Percentiles rank a stretch among this genome's conserved stretches.
These are phyloP conservation scores for Arabis alpina DNA, from an alignment of 345 rosid species.

Conservation along the genomic window DNA sequence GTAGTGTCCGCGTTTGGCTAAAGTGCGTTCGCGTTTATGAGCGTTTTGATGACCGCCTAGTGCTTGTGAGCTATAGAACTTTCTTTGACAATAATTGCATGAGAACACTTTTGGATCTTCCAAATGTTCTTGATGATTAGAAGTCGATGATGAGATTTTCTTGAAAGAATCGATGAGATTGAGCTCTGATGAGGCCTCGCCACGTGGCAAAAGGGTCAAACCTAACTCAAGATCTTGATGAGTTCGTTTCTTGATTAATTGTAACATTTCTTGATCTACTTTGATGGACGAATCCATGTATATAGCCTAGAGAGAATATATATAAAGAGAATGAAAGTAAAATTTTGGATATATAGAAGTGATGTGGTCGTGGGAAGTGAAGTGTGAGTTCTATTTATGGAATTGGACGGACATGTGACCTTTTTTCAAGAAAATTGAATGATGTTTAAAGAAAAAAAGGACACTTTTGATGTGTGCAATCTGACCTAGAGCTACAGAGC, in stretches of 20 bases:
- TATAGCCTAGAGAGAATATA: constrained; percentile 25
- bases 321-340: constrained; percentile 26
- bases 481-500: constrained; percentile 47
- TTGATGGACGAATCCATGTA: constrained; percentile 32
- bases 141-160: constrained; percentile 25
- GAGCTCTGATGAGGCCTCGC: constrained; percentile 47
- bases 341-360: constrained; percentile 28
- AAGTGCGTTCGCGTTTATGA: constrained; percentile 84
- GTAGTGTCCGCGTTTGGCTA: constrained; percentile 73
- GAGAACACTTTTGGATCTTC: constrained; percentile 71
- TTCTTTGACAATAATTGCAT: constrained; percentile 89
- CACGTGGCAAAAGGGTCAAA: constrained; percentile 58
- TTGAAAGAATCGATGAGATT: constrained; percentile 58
- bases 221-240: constrained; percentile 56
- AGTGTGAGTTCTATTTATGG: constrained; percentile 45
- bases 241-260: constrained; percentile 20
- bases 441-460: constrained; percentile 37
- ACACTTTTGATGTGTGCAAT: constrained; percentile 45
- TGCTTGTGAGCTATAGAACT: constrained; percentile 95
- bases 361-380: constrained; percentile 42
- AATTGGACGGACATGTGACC: constrained; percentile 39
- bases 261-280: constrained; percentile 25
- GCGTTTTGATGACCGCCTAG: constrained; percentile 98
- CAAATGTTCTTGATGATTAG: constrained; percentile 36
- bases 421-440: constrained; percentile 17